Evolutionary conservation across 768 basidiomycete genomes (phyloP).

Genomic region (Auriscalpium vulgare): DNA sequence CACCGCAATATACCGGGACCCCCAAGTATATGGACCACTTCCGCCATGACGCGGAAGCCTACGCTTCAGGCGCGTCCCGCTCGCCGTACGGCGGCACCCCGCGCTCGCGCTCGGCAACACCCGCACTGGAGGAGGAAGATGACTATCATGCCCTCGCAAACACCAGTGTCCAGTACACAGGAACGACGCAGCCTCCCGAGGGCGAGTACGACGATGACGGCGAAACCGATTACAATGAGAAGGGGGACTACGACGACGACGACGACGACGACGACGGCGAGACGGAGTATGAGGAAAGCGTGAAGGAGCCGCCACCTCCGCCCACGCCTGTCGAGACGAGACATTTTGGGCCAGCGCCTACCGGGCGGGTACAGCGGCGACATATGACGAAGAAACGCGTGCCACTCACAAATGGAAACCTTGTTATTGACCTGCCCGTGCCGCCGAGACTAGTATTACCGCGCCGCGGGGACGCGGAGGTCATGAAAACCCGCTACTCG

Average conservation of each 20-base stretch:
- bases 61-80: constrained; percentile 52
- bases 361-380: constrained; percentile 68
- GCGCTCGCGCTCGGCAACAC: constrained; percentile 71
- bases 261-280: constrained; percentile 16
- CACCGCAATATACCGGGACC: constrained; percentile 17
- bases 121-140: constrained; percentile 57
- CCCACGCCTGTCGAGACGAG: constrained; percentile 51
- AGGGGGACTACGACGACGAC: constrained; percentile 11
- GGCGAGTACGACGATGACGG: constrained; percentile 23
- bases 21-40: constrained; percentile 46
- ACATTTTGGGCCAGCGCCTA: constrained; percentile 85
- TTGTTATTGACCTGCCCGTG: constrained; percentile 77
- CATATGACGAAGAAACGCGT: constrained; percentile 74
- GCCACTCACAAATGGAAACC: constrained; percentile 78
- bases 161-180: constrained; percentile 49
- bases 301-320: constrained; percentile 19
- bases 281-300: too few species aligned
- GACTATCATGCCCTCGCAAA: constrained; percentile 55
- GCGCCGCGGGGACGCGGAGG: constrained; percentile 62
- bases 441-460: constrained; percentile 80
- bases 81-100: constrained; percentile 41
- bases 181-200: constrained; percentile 2
- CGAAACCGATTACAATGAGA: constrained; percentile 20
- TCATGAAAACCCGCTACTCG: constrained; percentile 68
- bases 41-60: constrained; percentile 58